Conservation (phyloP, 129 eudicot genomes). For the Flaveria linearis region DNA sequence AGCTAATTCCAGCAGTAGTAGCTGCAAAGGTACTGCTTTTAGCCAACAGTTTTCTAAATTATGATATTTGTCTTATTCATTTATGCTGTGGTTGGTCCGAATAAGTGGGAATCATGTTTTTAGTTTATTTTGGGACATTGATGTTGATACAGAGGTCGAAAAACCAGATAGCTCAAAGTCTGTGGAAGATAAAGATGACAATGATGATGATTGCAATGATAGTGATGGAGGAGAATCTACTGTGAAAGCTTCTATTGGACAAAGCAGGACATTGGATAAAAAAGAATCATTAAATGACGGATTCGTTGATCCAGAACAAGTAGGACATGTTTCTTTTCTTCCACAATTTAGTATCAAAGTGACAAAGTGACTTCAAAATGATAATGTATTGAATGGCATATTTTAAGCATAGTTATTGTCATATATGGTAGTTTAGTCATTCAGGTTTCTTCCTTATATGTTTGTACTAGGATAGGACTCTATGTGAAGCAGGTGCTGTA, state of each 20-base stretch:
- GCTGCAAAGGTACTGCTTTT: slow-evolving; percentile 35
- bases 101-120: slow-evolving; percentile 18
- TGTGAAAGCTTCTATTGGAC: slow-evolving; percentile 19
- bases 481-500: slow-evolving; percentile 40
- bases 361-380: slow-evolving; percentile 14
- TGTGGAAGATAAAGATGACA: slow-evolving; percentile 31
- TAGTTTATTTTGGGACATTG: slow-evolving; percentile 18
- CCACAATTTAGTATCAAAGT: background rate
- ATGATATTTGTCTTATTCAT: background rate
- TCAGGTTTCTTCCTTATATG: slow-evolving; percentile 21
- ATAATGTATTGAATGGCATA: background rate
- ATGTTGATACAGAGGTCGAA: slow-evolving; percentile 32
- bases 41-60: background rate
- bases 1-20: slow-evolving; percentile 31
- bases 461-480: slow-evolving; percentile 61
- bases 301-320: slow-evolving; percentile 22
- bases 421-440: background rate
- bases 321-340: slow-evolving; percentile 23
- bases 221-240: slow-evolving; percentile 33
- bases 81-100: slow-evolving; percentile 10
- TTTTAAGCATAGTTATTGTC: background rate
- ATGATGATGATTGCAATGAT: slow-evolving; percentile 27
- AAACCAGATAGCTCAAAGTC: slow-evolving; percentile 29
- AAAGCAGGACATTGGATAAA: slow-evolving; percentile 13
- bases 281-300: slow-evolving; percentile 21